Percentiles rank a stretch among this genome's conserved stretches.
These are phyloP conservation scores for Fusarium subglutinans DNA, from an alignment of 2,329 filamentous ascomycete genomes.

Conservation along the genomic window DNA sequence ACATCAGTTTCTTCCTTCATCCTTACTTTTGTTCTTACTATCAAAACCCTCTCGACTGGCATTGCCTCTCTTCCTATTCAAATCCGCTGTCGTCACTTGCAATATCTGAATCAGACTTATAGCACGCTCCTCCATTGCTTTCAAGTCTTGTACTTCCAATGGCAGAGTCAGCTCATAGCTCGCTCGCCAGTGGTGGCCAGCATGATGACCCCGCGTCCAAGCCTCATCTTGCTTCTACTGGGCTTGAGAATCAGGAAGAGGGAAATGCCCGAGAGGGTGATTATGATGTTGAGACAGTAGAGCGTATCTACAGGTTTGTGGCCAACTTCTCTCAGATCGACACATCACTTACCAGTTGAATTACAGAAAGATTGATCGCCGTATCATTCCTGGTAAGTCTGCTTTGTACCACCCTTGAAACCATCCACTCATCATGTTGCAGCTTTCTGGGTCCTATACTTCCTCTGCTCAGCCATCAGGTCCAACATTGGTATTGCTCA, in stretches of 20 bases:
- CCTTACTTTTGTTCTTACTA: background rate
- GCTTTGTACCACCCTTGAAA: background rate
- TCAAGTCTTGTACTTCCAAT: constrained; percentile 54
- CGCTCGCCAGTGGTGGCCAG: constrained; percentile 49
- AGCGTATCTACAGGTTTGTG: constrained; percentile 59
- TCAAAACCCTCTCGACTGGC: constrained; percentile 32
- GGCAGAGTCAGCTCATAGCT: constrained; percentile 49
- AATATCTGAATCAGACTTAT: constrained; percentile 46
- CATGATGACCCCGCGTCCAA: constrained; percentile 33
- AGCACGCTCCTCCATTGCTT: constrained; percentile 64
- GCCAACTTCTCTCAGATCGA: background rate
- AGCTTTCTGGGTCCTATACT: constrained; percentile 92
- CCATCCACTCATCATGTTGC: constrained; percentile 5
- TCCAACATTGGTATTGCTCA: constrained; percentile 94
- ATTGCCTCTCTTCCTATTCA: constrained; percentile 35
- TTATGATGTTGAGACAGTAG: constrained; percentile 62
- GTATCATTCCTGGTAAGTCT: constrained; percentile 65
- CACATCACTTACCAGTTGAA: background rate
- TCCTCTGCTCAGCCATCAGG: constrained; percentile 89
- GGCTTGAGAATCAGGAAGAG: constrained; percentile 44
- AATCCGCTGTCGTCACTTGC: background rate
- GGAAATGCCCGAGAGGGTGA: constrained; percentile 48
- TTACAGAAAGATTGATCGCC: constrained; percentile 61
- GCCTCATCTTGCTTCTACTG: constrained; percentile 30
- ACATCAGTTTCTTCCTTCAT: constrained; percentile 2